A percentile compares a stretch with the other conserved stretches of the same genome.
Conservation (phyloP, 2,329 filamentous ascomycete species). For the Paramyrothecium sp. region DNA sequence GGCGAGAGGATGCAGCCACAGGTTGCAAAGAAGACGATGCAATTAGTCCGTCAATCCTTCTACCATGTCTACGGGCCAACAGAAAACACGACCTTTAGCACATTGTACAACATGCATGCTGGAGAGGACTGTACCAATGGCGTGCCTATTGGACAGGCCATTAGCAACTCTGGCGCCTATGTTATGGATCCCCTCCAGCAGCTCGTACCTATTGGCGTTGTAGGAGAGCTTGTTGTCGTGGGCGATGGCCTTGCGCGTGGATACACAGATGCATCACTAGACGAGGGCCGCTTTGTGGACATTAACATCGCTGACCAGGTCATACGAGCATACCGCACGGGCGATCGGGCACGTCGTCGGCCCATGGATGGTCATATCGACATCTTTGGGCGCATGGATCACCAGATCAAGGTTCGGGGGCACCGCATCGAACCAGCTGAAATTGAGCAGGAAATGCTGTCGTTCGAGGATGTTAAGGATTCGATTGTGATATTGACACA, state of each 20-base stretch:
- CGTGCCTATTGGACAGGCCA: constrained; percentile 15
- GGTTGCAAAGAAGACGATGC: constrained; percentile 5
- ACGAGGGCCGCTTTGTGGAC: constrained; percentile 14
- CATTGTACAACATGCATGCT: background rate
- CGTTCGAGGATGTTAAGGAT: constrained; percentile 11
- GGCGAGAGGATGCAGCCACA: constrained; percentile 11
- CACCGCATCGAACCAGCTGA: constrained; percentile 26
- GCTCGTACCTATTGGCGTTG: constrained; percentile 19
- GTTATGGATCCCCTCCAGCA: constrained; percentile 19
- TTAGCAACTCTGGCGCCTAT: constrained; percentile 17
- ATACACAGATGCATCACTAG: constrained; percentile 11
- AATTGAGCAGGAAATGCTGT: constrained; percentile 19
- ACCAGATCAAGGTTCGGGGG: constrained; percentile 27
- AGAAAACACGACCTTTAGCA: constrained; percentile 12
- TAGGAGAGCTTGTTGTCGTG: constrained; percentile 25
- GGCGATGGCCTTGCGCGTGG: constrained; percentile 21
- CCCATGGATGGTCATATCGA: constrained; percentile 19
- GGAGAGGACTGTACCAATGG: constrained; percentile 9
- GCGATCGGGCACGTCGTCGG: constrained; percentile 20
- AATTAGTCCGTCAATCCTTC: background rate
- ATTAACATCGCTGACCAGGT: constrained; percentile 3
- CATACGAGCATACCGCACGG: constrained; percentile 21
- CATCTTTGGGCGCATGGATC: constrained; percentile 24
- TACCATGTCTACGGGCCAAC: constrained; percentile 15
- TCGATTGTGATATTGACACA: constrained; percentile 12